A percentile compares a stretch with the other conserved stretches of the same genome.
Evolutionary conservation across 192 early-diverging fungal genomes (phyloP).

Genomic region (Ambispora gerdemannii): DNA sequence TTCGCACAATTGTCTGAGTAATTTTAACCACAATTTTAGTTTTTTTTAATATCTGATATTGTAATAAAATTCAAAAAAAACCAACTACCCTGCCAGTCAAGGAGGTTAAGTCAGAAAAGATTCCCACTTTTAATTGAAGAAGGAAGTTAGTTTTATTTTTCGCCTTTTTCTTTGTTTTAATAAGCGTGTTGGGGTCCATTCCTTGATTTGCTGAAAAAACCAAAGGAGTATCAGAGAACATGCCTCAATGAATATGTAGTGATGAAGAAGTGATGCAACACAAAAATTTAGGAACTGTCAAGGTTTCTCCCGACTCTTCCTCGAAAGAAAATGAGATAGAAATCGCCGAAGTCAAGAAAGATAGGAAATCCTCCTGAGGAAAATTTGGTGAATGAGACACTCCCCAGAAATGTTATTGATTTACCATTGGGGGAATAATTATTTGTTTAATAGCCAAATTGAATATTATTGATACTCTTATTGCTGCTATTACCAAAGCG

Average conservation of each 20-base stretch:
- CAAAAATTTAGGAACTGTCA: constrained; percentile 5
- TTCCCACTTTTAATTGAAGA: constrained; percentile 11
- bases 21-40: constrained; percentile 21
- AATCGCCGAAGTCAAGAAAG: too few relatives aligned
- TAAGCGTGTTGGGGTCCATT: constrained; percentile 4
- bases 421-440: too few relatives aligned
- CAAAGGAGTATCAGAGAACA: not conserved
- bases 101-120: not conserved
- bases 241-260: not conserved
- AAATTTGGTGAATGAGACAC: too few relatives aligned
- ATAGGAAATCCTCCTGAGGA: too few relatives aligned
- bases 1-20: not conserved
- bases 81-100: constrained; percentile 9
- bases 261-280: not conserved
- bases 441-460: too few relatives aligned
- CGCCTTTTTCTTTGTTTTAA: constrained; percentile 10
- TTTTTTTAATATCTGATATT: constrained; percentile 19
- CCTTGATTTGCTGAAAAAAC: constrained; percentile 1
- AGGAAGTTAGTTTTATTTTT: constrained; percentile 5
- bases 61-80: constrained; percentile 13
- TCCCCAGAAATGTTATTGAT: too few relatives aligned
- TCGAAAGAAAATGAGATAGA: too few relatives aligned
- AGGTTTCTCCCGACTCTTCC: constrained; percentile 1
- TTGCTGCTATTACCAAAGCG: too few relatives aligned
- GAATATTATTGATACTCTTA: too few relatives aligned